Base-by-base conservation (phyloP, 2,329 filamentous ascomycete species). In the Xylariaceae sp. region DNA sequence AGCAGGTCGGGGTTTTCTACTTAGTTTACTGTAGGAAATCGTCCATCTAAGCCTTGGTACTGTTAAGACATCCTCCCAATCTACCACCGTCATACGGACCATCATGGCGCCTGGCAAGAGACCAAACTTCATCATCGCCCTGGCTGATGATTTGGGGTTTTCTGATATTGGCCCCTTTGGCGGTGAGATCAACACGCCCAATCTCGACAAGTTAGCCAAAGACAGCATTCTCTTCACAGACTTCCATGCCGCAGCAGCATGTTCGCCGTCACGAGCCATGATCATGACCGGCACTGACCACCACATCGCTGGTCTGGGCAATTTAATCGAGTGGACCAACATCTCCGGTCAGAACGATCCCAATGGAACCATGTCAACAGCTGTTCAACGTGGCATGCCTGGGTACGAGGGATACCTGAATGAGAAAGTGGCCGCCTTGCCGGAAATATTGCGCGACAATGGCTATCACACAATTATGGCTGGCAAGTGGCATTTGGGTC, bases 351-450 rank as follows among this genome's bases (percentile, higher is more conserved):
- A 69, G 51, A 70, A 67, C 31, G 63, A 66, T 38, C 62, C 64
- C 3, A 64, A 59, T 14, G 64, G 65, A 14, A 68, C 59, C 6
- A 63, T 65, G 58, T 65, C 61, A 6, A 67, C 61, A 13, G 46
- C 64, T 22, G 64, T 77, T 0, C 80, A 83, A 60, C 72, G 80
- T 34, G 82, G 76, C 11, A 75, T 77, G 69, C 81, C 81, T 0
- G 82, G 82, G 0, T 83, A 86, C 53, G 82, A 86, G 63, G 82
- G 83, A 0, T 86, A 85, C 58, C 70, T 86, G 33, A 86, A 86
- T 51, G 76, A 81, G 56, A 71, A 74, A 1, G 82, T 86, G 2
- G 83, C 73, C 1, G 76, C 81, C 6, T 67, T 85, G 13, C 80
- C 81, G 2, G 82, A 86, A 63, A 61, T 86, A 2, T 71, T 86